A percentile compares a stretch with the other conserved stretches of the same genome.
Conservation (phyloP, 2,329 filamentous ascomycete species). For the Bipolaris sorokiniana region DNA sequence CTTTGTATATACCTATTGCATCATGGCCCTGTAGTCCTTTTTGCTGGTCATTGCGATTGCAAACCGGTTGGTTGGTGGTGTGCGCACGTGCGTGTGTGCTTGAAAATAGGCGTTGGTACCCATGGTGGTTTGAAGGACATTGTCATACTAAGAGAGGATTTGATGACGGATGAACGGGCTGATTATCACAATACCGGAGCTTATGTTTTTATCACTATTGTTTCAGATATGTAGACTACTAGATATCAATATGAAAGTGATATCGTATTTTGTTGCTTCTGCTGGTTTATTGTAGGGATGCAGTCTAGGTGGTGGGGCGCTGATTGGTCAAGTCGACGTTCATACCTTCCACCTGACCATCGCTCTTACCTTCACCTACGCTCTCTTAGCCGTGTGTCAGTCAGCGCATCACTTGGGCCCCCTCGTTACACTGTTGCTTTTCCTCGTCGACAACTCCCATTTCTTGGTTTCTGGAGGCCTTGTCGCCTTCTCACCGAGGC, state of each 20-base stretch:
- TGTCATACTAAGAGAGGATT: slow-evolving; percentile 17
- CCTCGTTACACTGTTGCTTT: background rate
- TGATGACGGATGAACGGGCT: slow-evolving; percentile 21
- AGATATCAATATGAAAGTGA: slow-evolving; percentile 19
- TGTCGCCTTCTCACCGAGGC: background rate
- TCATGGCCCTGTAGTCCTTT: slow-evolving; percentile 21
- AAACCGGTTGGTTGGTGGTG: slow-evolving; percentile 23
- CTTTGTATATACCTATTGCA: slow-evolving; percentile 44
- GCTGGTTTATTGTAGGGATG: slow-evolving; percentile 17
- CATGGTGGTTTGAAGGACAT: slow-evolving; percentile 33
- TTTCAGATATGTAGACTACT: slow-evolving; percentile 29
- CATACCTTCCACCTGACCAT: slow-evolving; percentile 24
- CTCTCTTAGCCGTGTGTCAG: background rate
- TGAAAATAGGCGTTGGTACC: slow-evolving; percentile 20
- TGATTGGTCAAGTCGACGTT: slow-evolving; percentile 37
- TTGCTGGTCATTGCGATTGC: slow-evolving; percentile 26
- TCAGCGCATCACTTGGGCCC: background rate
- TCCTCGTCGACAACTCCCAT: background rate
- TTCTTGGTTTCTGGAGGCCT: background rate
- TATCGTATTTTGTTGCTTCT: slow-evolving; percentile 9
- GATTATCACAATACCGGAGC: slow-evolving; percentile 12
- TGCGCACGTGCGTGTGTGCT: slow-evolving; percentile 10
- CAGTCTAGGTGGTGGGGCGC: slow-evolving; percentile 17
- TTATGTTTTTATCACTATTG: slow-evolving; percentile 35
- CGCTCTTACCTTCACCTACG: slow-evolving; percentile 7